Conservation (phyloP, 192 early-diverging fungal species). For the Coemansia sp. region DNA sequence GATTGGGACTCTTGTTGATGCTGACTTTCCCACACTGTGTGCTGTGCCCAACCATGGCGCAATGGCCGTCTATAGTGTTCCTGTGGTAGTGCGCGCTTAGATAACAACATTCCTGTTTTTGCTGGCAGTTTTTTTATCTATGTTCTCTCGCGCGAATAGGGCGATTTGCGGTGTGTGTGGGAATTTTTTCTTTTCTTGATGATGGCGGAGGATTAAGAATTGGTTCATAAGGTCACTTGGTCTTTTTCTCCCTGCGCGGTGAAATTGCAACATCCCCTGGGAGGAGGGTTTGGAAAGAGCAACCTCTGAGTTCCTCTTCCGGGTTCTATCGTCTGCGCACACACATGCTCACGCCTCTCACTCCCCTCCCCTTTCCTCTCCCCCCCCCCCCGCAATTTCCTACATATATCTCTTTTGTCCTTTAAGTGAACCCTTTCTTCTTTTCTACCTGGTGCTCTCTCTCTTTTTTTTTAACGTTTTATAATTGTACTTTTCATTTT, state of each 20-base stretch:
- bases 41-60: conserved; percentile 9
- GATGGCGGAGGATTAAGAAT: not conserved
- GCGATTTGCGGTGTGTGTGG: conserved; percentile 1
- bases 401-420: not conserved
- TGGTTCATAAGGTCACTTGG: not conserved
- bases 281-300: not conserved
- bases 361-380: not conserved
- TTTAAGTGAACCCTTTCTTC: not conserved
- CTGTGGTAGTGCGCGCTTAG: conserved; percentile 19
- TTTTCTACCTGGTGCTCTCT: conserved; percentile 1
- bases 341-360: conserved; percentile 7
- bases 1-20: not conserved
- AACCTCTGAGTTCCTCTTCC: not conserved
- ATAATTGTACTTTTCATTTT: conserved; percentile 1
- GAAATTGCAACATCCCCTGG: not conserved
- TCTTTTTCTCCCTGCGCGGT: not conserved
- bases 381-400: not conserved
- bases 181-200: not conserved
- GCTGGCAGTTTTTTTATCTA: not conserved
- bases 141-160: too few relatives aligned
- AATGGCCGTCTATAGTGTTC: conserved; percentile 31
- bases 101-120: not conserved
- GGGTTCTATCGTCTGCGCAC: not conserved
- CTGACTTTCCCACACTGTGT: not conserved
- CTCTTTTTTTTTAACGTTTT: not conserved